These are phyloP conservation scores for Cercospora zeina DNA, from an alignment of 2,329 filamentous ascomycete genomes.

Conservation along the genomic window DNA sequence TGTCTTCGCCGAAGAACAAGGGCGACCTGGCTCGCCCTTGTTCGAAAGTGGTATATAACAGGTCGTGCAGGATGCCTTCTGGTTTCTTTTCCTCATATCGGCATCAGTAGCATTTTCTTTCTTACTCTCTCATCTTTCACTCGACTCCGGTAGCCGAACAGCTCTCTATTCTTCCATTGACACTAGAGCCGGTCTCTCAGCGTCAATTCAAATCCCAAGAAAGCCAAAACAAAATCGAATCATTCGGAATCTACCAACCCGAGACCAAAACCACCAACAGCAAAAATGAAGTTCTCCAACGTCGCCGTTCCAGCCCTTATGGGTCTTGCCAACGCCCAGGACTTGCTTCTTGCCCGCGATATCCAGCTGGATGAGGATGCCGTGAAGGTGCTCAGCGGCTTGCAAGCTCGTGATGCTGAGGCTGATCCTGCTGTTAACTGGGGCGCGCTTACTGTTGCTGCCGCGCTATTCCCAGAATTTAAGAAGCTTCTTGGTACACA, in stretches of 20 bases:
- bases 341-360: neutral
- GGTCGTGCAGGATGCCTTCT: neutral
- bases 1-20: neutral
- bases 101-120: conserved; percentile 4
- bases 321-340: neutral
- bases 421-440: no score
- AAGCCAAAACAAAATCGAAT: neutral
- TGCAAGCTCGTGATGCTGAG: neutral
- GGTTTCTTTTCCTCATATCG: conserved; percentile 1
- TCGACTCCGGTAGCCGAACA: conserved; percentile 4
- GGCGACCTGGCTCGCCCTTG: neutral
- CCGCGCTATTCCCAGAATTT: no score
- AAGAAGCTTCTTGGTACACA: no score
- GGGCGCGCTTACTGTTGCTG: no score
- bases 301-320: conserved; percentile 4
- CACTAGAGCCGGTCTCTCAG: conserved; percentile 7
- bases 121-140: conserved; percentile 5
- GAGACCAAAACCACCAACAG: neutral
- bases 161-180: conserved; percentile 6
- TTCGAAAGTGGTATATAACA: neutral
- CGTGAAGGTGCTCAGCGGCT: neutral
- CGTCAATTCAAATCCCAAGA: conserved; percentile 1
- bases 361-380: neutral
- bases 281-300: conserved; percentile 4
- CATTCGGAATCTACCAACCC: neutral